These are phyloP conservation scores for Chenopodium quinoa DNA, from an alignment of 148 eudicot genomes.

Conservation along the genomic window DNA sequence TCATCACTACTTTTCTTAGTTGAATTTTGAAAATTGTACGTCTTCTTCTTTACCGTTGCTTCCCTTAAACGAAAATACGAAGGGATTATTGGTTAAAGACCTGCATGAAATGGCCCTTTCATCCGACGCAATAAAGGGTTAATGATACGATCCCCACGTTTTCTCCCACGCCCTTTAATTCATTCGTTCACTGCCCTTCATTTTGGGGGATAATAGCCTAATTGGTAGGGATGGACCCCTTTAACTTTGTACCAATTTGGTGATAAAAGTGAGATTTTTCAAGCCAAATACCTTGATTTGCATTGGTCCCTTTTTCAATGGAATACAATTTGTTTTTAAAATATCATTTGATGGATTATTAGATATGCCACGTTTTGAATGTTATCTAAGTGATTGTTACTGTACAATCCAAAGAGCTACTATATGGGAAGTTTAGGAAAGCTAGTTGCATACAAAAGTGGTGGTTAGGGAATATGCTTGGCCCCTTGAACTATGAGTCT, in stretches of 20 bases:
- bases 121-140: not conserved
- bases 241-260: not conserved
- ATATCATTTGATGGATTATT: constrained; percentile 2
- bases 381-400: not conserved
- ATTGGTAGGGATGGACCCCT: not conserved
- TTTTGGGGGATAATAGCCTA: not conserved
- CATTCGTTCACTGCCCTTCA: not conserved
- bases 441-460: not conserved
- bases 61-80: not conserved
- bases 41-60: not conserved
- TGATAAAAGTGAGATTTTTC: not conserved
- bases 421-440: not conserved
- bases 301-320: not conserved
- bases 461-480: not conserved
- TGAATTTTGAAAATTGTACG: not conserved
- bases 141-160: not conserved
- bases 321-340: not conserved
- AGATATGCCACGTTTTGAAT: not conserved
- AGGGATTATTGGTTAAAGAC: not conserved
- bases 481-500: not conserved
- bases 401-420: not conserved
- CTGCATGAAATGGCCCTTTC: not conserved
- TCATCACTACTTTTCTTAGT: not conserved
- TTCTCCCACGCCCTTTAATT: not conserved
- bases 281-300: not conserved